These are phyloP conservation scores for Saccharomycopsis hybrid DNA, from an alignment of 1,139 yeast genomes.

Conservation along the genomic window DNA sequence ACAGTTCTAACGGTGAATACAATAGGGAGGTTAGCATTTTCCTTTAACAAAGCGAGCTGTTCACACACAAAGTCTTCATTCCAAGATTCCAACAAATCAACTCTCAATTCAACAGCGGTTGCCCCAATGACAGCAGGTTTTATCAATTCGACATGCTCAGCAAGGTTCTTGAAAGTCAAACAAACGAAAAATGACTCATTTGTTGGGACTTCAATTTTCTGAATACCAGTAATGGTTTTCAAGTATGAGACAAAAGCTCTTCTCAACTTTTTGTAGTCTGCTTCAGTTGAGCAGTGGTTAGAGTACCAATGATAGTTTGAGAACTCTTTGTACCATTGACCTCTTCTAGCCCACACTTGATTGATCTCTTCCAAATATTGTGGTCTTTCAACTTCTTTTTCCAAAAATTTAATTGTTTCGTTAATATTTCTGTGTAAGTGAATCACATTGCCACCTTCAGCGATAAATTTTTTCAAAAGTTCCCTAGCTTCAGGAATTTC, in stretches of 20 bases:
- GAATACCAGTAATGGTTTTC: slow-evolving; percentile 57
- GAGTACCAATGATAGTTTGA: slow-evolving; percentile 76
- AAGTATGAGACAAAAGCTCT: slow-evolving; percentile 54
- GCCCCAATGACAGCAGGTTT: slow-evolving; percentile 60
- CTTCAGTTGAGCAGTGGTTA: slow-evolving; percentile 54
- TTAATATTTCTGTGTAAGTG: slow-evolving; percentile 87
- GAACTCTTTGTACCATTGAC: slow-evolving; percentile 72
- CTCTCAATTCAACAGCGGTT: slow-evolving; percentile 77
- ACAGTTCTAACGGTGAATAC: slow-evolving; percentile 73
- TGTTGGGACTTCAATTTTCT: slow-evolving; percentile 33
- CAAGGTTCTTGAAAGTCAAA: slow-evolving; percentile 54
- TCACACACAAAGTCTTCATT: slow-evolving; percentile 55
- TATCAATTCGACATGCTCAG: slow-evolving; percentile 41
- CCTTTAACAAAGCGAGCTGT: slow-evolving; percentile 67
- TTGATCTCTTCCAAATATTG: slow-evolving; percentile 73
- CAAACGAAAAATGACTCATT: slow-evolving; percentile 66
- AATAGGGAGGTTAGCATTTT: slow-evolving; percentile 58
- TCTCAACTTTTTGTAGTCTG: slow-evolving; percentile 53
- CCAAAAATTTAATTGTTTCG: slow-evolving; percentile 69
- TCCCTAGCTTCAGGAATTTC: slow-evolving; percentile 68
- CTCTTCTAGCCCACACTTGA: slow-evolving; percentile 80
- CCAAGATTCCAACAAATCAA: slow-evolving; percentile 56
- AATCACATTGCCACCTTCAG: slow-evolving; percentile 59
- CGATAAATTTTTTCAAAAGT: slow-evolving; percentile 45
- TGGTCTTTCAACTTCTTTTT: slow-evolving; percentile 79